Base-by-base conservation (phyloP, 352 stramenopile species). In the Pythium graminicola region DNA sequence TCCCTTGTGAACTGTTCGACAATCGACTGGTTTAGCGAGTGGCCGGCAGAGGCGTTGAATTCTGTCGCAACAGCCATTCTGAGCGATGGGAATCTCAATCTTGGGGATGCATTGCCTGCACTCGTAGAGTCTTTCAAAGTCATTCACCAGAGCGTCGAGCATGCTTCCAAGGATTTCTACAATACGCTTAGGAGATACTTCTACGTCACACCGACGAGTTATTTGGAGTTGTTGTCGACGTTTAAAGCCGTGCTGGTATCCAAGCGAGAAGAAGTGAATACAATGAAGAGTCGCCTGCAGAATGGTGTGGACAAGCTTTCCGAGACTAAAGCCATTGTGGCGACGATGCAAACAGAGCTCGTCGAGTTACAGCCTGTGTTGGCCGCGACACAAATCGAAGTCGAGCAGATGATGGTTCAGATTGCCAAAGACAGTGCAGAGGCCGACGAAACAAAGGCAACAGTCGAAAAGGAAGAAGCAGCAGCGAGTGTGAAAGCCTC, bases 121-220 rank as follows among this genome's bases (percentile, higher is more conserved):
- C 70, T 96, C 2, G 89, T 96, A 7, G 65, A 85, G 49, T 72
- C 76, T 13, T 97, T 93, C 67, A 86, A 96, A 60, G 66, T 79
- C 55, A 87, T 97, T 8, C 90, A 97, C 48, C 82, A 96, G 55
- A 94, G 73, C 42, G 89, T 97, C 10, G 87, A 95, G 52, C 70
- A 79, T 16, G 76, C 69, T 17, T 93, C 80, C 0, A 82, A 87
- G 32, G 74, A 93, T 32, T 97, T 96, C 51, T 92, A 89, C 54
- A 79, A 89, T 14, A 73, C 73, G 7, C 59, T 97, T 26, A 70
- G 86, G 17, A 62, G 91, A 6, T 93, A 95, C 61, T 95, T 95
- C 52, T 97, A 97, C 69, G 90, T 97, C 24, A 97, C 91, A 11
- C 91, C 91, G 11, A 97, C 91, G 3, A 95, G 78, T 41, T 97